Evolutionary conservation across 169 alveolate genomes (phyloP), one percentile per base, ranked within the genome.

Genomic region (Sarcocystis neurona): DNA sequence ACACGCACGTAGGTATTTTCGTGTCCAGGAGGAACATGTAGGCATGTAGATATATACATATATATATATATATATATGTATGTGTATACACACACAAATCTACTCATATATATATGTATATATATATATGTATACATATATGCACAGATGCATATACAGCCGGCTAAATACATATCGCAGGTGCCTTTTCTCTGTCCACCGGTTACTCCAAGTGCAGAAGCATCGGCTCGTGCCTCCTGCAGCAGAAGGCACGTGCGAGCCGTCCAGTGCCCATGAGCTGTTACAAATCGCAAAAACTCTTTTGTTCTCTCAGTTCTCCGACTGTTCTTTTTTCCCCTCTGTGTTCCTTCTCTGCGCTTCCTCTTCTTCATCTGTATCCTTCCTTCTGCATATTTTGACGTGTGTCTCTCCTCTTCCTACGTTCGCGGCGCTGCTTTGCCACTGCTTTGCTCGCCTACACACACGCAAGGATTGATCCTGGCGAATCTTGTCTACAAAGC

Each of bases 351-450:
- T 10, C 32, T 43, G 23, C 3, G 58, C 10, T 12, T 30, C 12
- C 32, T 15, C 56, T 12, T 41, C 27, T 12, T 6, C 18, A 1
- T 2, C 1, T 39, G 5, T 32, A 23, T 34, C 82, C 18, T 37
- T 39, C 32, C 34, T 39, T 2, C 32, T 39, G 32, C 20, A 18
- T 43, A 10, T 37, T 43, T 39, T 37, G 10, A 23, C 56, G 20
- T 43, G 23, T 70, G 50, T 72, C 27, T 72, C 34, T 72, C 82
- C 47, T 72, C 44, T 37, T n/a, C n/a, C n/a, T n/a, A n/a, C n/a
- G n/a, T n/a, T n/a, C n/a, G n/a, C n/a, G n/a, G n/a, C n/a, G n/a
- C n/a, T n/a, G n/a, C n/a, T n/a, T n/a, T n/a, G n/a, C n/a, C n/a
- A n/a, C n/a, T n/a, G n/a, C n/a, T n/a, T n/a, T n/a, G n/a, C n/a